These are phyloP conservation scores for Colletotrichum musicola DNA, from an alignment of 2,329 filamentous ascomycete species.

Conservation along the genomic window DNA sequence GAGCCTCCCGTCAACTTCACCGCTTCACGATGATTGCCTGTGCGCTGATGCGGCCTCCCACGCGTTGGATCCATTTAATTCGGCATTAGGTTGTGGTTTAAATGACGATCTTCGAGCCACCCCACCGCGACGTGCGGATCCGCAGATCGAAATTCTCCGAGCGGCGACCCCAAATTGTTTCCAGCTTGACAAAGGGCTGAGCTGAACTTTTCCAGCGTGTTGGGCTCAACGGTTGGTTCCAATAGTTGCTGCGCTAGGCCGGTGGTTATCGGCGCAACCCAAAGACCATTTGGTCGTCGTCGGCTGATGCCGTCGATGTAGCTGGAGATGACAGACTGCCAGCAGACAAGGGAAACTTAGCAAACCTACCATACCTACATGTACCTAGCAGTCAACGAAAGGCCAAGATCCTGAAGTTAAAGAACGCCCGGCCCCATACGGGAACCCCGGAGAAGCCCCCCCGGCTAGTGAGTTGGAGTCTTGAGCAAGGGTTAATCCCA, in stretches of 20 bases:
- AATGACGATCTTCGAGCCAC: constrained; percentile 25
- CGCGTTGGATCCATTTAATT: neutral
- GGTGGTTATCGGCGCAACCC: neutral
- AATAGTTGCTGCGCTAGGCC: neutral
- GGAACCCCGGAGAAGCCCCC: constrained; percentile 1
- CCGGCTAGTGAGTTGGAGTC: neutral
- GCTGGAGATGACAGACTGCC: neutral
- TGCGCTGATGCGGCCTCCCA: neutral
- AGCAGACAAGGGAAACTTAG: neutral
- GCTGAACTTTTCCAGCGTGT: neutral
- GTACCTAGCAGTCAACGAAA: neutral
- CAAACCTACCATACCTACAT: neutral
- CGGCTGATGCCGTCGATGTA: neutral
- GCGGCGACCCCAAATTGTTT: neutral
- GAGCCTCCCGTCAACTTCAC: neutral
- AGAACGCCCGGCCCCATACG: neutral
- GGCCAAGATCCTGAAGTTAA: neutral
- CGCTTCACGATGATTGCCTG: neutral
- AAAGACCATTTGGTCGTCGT: neutral
- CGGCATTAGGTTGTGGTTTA: constrained; percentile 8
- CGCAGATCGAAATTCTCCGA: constrained; percentile 24
- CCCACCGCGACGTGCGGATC: neutral
- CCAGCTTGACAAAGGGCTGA: neutral
- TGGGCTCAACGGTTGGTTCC: neutral
- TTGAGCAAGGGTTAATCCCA: neutral